Percentiles rank a stretch among this genome's conserved stretches.
Conservation (phyloP, 495 filamentous ascomycete genomes). For the Lindgomyces ingoldianus region DNA sequence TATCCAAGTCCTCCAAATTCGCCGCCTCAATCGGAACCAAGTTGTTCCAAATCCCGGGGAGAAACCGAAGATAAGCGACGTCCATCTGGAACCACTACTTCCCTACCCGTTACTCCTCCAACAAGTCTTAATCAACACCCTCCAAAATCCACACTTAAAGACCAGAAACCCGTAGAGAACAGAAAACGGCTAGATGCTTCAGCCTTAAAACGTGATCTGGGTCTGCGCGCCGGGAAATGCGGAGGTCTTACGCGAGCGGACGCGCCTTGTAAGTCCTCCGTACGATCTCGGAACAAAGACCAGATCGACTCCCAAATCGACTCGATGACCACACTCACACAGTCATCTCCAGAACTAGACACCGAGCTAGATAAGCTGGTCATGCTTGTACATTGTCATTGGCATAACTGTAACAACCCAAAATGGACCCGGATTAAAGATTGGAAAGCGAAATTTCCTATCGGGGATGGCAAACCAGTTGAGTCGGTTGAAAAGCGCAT, state of each 20-base stretch:
- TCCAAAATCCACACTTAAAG: no score
- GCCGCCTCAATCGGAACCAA: no score
- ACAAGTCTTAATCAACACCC: no score
- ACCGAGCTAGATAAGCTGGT: neutral
- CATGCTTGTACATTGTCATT: constrained; percentile 15
- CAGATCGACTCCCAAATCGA: neutral
- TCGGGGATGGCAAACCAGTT: constrained; percentile 6
- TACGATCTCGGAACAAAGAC: neutral
- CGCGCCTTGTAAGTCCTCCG: neutral
- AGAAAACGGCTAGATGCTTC: no score
- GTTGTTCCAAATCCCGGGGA: no score
- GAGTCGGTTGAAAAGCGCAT: neutral
- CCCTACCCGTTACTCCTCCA: no score
- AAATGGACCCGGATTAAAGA: constrained; percentile 6
- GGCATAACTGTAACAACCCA: neutral
- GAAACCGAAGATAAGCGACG: no score
- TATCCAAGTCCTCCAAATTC: no score
- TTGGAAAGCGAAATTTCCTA: constrained; percentile 2
- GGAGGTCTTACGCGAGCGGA: neutral
- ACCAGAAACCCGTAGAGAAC: no score
- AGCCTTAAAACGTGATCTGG: neutral
- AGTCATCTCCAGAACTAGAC: constrained; percentile 5
- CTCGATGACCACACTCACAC: constrained; percentile 9
- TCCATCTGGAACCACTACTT: no score
- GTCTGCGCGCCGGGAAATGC: neutral